phyloP scores from a whole-genome alignment of 2,329 filamentous ascomycete genomes.

The Drechslerella coelobrocha region DNA sequence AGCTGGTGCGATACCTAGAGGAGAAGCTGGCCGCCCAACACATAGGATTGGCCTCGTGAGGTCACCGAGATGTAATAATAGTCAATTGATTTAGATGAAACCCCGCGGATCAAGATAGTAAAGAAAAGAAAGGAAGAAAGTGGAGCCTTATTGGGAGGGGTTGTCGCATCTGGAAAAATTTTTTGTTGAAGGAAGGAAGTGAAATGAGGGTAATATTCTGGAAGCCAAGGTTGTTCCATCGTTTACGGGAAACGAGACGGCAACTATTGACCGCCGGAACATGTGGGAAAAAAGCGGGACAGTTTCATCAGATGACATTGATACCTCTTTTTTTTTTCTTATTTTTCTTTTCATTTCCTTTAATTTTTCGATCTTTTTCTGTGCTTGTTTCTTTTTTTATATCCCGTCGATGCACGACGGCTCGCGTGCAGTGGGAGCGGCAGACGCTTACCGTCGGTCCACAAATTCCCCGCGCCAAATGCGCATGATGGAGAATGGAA shows the following conservation, averaged over 20 bases:
- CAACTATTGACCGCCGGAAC: not conserved
- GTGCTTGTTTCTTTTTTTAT: not conserved
- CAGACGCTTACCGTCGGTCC: slow-evolving; percentile 9
- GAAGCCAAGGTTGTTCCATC: not conserved
- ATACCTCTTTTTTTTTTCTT: not conserved
- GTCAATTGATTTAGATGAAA: too few relatives aligned
- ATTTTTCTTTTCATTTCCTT: not conserved
- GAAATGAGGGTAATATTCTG: not conserved
- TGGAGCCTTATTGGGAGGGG: not conserved
- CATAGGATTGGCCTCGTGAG: slow-evolving; percentile 2
- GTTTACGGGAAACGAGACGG: not conserved
- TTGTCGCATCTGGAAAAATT: not conserved
- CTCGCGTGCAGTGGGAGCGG: not conserved
- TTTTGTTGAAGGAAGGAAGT: slow-evolving; percentile 3
- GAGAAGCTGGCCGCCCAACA: slow-evolving; percentile 33
- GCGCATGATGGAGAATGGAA: not conserved
- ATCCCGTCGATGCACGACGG: not conserved
- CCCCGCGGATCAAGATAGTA: too few relatives aligned
- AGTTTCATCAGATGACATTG: not conserved
- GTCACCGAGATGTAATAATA: too few relatives aligned
- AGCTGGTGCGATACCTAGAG: slow-evolving; percentile 38
- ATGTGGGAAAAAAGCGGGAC: slow-evolving; percentile 3
- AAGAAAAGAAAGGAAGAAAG: not conserved
- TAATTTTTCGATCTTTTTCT: not conserved
- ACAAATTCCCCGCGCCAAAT: not conserved